Evolutionary conservation across 768 basidiomycete species (phyloP), one percentile per base, ranked within the genome.

Genomic region (Boletus speciosus): DNA sequence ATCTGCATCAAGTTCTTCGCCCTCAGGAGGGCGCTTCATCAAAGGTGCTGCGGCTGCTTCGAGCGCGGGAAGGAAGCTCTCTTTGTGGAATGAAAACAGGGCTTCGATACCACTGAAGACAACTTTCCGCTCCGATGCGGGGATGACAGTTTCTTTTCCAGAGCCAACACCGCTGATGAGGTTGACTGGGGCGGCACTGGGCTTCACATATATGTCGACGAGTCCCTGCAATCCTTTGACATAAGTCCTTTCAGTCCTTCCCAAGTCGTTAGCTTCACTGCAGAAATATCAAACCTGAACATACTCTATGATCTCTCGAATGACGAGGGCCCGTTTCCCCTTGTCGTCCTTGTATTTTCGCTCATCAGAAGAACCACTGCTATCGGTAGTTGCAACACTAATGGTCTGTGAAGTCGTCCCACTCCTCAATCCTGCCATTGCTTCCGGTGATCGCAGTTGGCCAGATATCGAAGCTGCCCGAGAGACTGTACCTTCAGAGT

Each of bases 301-400:
- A 58, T 71, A 94, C 93, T 87, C 80, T 46, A 98, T 81, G 59
- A 99, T 97, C 76, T 99, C 97, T 46, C 85, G 82, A 56, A 98
- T 78, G 32, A 98, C 81, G 72, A 84, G 85, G 16, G 84, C 82
- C 39, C 97, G 82, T 72, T 91, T 95, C 11, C 77, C 75, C 66
- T 86, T 87, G 70, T 99, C 94, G 63, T 96, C 88, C 75, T 96
- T 98, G 73, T 84, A 90, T 72, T 91, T 93, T 56, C 90, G 83
- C 63, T 92, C 91, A 56, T 92, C 89, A 14, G 73, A 73, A 0
- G 88, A 90, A 27, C 86, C 84, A 51, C 66, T 80, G 59, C 88
- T 91, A 58, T 90, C 87, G 4, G 82, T 88, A 7, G 79, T 81
- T 14, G 82, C 86, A 39, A 91, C 77, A 60, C 91, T 93, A 56